Conservation (phyloP, 228 moss, liverwort and hornwort species). For the Sphagnum magellanicum region DNA sequence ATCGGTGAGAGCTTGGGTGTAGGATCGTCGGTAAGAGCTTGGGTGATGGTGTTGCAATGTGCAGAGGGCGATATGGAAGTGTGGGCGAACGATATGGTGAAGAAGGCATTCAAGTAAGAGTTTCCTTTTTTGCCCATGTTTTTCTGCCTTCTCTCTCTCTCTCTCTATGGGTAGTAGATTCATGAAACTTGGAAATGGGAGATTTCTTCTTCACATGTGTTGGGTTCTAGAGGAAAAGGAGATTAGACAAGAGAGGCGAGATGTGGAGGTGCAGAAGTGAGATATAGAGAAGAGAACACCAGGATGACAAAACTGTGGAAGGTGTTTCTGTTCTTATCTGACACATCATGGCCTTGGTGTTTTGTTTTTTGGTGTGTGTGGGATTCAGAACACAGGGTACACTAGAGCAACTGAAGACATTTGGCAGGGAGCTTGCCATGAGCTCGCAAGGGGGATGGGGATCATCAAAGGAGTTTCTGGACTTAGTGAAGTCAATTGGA, state of each 20-base stretch:
- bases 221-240: too few relatives aligned
- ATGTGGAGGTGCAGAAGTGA: too few relatives aligned
- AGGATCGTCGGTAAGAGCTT: background rate
- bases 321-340: too few relatives aligned
- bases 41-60: background rate
- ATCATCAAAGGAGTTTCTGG: conserved; percentile 84
- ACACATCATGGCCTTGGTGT: too few relatives aligned
- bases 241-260: too few relatives aligned
- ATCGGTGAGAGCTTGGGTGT: background rate
- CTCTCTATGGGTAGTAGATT: background rate
- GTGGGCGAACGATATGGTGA: conserved; percentile 60
- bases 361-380: conserved; percentile 1
- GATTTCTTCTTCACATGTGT: too few relatives aligned
- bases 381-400: conserved; percentile 50
- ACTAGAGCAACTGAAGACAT: conserved; percentile 94
- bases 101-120: conserved; percentile 62
- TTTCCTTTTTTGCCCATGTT: background rate
- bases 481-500: conserved; percentile 94
- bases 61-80: conserved; percentile 30
- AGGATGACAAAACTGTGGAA: too few relatives aligned
- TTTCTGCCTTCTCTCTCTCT: background rate
- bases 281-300: too few relatives aligned
- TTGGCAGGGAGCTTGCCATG: conserved; percentile 96
- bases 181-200: too few relatives aligned
- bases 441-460: conserved; percentile 86